Evolutionary conservation across 75 land plant species (phyloP), one percentile per base, ranked within the genome.

Genomic region (Selaginella tamariscina): DNA sequence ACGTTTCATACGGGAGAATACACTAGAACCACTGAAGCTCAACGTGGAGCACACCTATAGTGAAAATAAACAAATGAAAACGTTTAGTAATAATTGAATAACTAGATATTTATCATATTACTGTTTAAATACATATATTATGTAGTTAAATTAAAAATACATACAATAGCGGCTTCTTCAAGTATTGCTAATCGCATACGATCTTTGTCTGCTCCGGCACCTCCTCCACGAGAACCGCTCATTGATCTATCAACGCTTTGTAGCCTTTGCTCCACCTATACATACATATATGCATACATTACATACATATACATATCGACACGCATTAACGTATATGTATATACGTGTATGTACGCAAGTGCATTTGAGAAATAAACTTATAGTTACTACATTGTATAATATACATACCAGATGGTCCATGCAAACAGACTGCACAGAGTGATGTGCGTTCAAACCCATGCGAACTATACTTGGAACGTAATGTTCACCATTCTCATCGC

Each of bases 31-130:
- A 79, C 91, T 94, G 70, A 89, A 93, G 68, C 98, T 87, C 31
- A 93, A 81, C 30, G 98, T 93, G 26, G 96, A 89, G 77, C 88
- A 93, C n/a, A 93, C 98, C 98, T 93, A 86, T 65, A 18, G 49
- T 39, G 49, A 5, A 5, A 39, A 15, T 15, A 15, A 39, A 39
- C 5, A 39, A 39, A 39, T 5, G 49, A 39, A n/a, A n/a, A n/a
- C n/a, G n/a, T n/a, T n/a, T n/a, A n/a, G n/a, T n/a, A n/a, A n/a
- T n/a, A n/a, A n/a, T n/a, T n/a, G n/a, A n/a, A n/a, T n/a, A n/a
- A n/a, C n/a, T n/a, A n/a, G n/a, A n/a, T n/a, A n/a, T n/a, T n/a
- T n/a, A n/a, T n/a, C n/a, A n/a, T n/a, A n/a, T n/a, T n/a, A n/a
- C n/a, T n/a, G n/a, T n/a, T n/a, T n/a, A n/a, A n/a, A n/a, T n/a